Conservation (phyloP, 208 protist species). For the Acanthamoeba culbertsoni region DNA sequence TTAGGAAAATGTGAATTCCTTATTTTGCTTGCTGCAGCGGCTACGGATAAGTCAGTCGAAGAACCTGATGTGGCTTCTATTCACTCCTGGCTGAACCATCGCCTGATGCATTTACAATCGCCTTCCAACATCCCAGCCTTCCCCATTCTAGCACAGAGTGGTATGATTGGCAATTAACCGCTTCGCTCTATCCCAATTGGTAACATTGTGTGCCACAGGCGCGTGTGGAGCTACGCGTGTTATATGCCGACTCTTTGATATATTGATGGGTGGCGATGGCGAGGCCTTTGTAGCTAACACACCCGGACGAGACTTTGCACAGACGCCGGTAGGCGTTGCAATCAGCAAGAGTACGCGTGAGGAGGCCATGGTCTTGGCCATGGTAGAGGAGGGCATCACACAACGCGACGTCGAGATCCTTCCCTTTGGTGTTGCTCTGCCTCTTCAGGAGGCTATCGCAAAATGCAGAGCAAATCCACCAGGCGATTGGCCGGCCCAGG, state of each 20-base stretch:
- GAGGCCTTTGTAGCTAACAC: background rate
- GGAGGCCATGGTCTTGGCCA: constrained; percentile 52
- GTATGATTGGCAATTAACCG: background rate
- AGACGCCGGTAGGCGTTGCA: background rate
- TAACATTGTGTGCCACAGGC: background rate
- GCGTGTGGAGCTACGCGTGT: background rate
- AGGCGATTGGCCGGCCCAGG: constrained; percentile 60
- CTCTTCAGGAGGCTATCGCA: constrained; percentile 69
- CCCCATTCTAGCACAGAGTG: background rate
- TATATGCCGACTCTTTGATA: background rate
- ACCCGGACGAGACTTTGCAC: background rate
- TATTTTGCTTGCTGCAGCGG: background rate
- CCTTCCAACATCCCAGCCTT: background rate
- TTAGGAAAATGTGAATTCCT: too few relatives aligned
- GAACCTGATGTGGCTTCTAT: background rate
- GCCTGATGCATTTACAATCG: background rate
- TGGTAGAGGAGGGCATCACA: constrained; percentile 56
- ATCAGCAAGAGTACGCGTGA: background rate
- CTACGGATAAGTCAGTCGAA: background rate
- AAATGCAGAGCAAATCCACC: constrained; percentile 62
- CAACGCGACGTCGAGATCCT: constrained; percentile 64
- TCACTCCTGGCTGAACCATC: background rate
- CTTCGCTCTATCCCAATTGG: background rate
- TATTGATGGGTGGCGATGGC: constrained; percentile 6
- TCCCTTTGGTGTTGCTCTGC: constrained; percentile 72